Percentiles rank a stretch among this genome's conserved stretches.
Evolutionary conservation across 73 alveolate genomes (phyloP).

Genomic region (Paramecium primaurelia): DNA sequence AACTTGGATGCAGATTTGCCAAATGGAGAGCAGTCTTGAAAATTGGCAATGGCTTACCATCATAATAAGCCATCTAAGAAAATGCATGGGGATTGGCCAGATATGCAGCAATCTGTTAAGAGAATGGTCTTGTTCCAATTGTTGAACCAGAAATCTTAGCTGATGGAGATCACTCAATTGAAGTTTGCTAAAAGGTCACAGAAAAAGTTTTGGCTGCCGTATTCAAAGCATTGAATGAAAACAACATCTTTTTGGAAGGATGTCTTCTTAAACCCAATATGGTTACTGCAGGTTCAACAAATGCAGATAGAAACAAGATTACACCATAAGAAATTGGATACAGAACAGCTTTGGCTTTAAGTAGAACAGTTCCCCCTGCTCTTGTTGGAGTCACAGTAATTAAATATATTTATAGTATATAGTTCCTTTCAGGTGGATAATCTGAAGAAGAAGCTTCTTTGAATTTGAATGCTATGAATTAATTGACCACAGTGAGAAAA

Average conservation of each 20-base stretch:
- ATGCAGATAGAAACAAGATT: conserved; percentile 68
- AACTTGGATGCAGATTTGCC: conserved; percentile 95
- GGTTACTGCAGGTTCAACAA: conserved; percentile 96
- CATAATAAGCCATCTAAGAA: conserved; percentile 85
- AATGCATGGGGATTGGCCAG: conserved; percentile 98
- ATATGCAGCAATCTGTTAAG: conserved; percentile 98
- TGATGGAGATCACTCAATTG: conserved; percentile 95
- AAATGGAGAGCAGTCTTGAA: conserved; percentile 98
- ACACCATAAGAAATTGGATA: conserved; percentile 91
- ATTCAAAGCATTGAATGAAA: conserved; percentile 84
- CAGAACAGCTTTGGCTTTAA: conserved; percentile 84
- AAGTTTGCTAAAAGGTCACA: conserved; percentile 84
- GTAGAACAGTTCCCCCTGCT: conserved; percentile 95
- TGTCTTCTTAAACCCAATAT: conserved; percentile 96
- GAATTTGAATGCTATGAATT: conserved; percentile 93
- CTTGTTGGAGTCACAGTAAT: conserved; percentile 85
- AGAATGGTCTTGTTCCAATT: conserved; percentile 96
- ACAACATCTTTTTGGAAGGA: conserved; percentile 93
- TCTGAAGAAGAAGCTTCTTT: conserved; percentile 94
- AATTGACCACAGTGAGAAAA: conserved; percentile 69
- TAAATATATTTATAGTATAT: neutral
- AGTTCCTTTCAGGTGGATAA: conserved; percentile 95
- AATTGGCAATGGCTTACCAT: conserved; percentile 87
- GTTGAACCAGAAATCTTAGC: conserved; percentile 98
- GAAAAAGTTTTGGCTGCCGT: conserved; percentile 92